Percentiles rank a stretch among this genome's conserved stretches.
Evolutionary conservation across 225 moss, liverwort and hornwort species (phyloP).

Genomic region (Straminergon stramineum): DNA sequence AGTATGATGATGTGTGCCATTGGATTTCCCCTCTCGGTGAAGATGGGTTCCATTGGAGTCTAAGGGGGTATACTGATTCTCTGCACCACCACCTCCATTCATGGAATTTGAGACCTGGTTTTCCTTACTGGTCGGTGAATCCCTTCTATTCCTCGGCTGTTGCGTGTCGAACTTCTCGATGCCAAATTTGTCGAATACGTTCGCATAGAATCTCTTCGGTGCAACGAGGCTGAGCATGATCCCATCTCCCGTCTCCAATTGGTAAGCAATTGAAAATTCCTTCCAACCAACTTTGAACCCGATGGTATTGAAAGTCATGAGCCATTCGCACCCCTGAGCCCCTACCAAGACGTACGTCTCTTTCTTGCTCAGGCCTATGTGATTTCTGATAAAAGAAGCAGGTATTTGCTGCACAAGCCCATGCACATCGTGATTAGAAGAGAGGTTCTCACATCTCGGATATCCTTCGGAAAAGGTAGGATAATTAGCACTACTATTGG

Average conservation of each 20-base stretch:
- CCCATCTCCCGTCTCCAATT: slow-evolving; percentile 34
- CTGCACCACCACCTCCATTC: neutral
- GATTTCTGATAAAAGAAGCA: slow-evolving; percentile 4
- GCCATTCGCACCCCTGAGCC: slow-evolving; percentile 21
- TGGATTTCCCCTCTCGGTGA: neutral
- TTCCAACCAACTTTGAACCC: slow-evolving; percentile 34
- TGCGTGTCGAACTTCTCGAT: slow-evolving; percentile 15
- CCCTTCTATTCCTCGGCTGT: neutral
- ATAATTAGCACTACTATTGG: neutral
- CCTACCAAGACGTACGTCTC: slow-evolving; percentile 8
- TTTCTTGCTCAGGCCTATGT: slow-evolving; percentile 1
- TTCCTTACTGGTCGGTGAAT: neutral
- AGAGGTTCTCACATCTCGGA: neutral
- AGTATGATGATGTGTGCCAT: neutral
- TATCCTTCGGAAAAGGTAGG: neutral
- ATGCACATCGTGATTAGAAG: neutral
- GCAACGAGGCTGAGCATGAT: slow-evolving; percentile 9
- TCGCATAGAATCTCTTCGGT: slow-evolving; percentile 11
- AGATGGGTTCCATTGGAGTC: neutral
- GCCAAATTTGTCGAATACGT: slow-evolving; percentile 31
- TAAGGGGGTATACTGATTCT: neutral
- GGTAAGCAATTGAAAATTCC: slow-evolving; percentile 21
- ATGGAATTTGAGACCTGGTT: neutral
- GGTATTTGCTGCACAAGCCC: slow-evolving; percentile 30
- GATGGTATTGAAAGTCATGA: neutral